Conservation (phyloP, 768 basidiomycete genomes). For the Podaxis sp. region DNA sequence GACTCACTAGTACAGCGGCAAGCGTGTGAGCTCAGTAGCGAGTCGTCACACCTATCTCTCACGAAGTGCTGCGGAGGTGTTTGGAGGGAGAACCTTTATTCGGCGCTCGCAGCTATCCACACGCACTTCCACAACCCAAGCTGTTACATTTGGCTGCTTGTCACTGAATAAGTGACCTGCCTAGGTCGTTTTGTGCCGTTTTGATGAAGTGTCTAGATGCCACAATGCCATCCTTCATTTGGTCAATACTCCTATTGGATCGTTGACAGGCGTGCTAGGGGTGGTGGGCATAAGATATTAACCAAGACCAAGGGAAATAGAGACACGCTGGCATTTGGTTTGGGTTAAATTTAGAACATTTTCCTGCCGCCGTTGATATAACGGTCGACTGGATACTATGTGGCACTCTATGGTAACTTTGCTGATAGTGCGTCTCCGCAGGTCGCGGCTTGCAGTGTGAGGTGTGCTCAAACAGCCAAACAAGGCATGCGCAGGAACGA, state of each 20-base stretch:
- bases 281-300: not conserved
- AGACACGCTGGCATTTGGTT: not conserved
- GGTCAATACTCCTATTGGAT: not conserved
- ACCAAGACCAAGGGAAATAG: not conserved
- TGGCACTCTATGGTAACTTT: not conserved
- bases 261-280: not conserved
- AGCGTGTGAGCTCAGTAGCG: not conserved
- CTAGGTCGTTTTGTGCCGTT: not conserved
- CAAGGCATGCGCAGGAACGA: not conserved
- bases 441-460: not conserved
- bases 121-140: not conserved
- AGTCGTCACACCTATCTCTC: not conserved
- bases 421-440: not conserved
- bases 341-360: not conserved
- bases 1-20: not conserved
- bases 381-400: not conserved
- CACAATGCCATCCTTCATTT: not conserved
- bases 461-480: not conserved
- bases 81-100: not conserved
- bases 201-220: not conserved
- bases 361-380: not conserved
- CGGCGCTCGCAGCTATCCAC: not conserved
- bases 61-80: conserved; percentile 1
- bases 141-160: not conserved
- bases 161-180: not conserved